These are phyloP conservation scores for Komagataella pseudopastoris DNA, from an alignment of 805 yeast species.

Conservation along the genomic window DNA sequence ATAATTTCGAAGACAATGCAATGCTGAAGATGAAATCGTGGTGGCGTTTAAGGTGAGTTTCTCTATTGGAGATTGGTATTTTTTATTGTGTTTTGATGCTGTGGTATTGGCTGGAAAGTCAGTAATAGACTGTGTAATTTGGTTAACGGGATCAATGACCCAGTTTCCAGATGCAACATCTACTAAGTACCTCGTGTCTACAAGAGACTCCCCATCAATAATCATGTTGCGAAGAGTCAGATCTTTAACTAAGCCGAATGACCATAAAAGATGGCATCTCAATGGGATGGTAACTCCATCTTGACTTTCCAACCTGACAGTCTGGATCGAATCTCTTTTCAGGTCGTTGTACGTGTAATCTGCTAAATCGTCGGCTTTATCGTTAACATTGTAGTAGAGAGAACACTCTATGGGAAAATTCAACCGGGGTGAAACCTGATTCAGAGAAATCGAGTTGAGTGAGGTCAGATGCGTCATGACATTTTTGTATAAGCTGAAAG, in stretches of 20 bases:
- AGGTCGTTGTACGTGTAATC: not conserved
- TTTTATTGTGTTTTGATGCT: constrained; percentile 3
- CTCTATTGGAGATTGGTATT: constrained; percentile 7
- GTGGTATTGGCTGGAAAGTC: not conserved
- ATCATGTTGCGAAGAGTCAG: constrained; percentile 31
- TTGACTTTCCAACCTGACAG: constrained; percentile 15
- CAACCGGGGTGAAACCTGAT: constrained; percentile 38
- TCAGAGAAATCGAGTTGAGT: constrained; percentile 9
- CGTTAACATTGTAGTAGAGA: constrained; percentile 11
- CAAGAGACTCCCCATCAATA: constrained; percentile 27
- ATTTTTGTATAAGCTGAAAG: not conserved
- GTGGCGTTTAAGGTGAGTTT: constrained; percentile 3
- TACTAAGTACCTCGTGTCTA: constrained; percentile 8
- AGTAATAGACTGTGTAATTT: not conserved
- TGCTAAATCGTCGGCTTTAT: constrained; percentile 1
- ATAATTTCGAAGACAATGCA: constrained; percentile 18
- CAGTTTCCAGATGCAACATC: not conserved
- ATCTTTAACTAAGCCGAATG: constrained; percentile 30
- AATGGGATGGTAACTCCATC: constrained; percentile 40
- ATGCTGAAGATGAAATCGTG: constrained; percentile 1
- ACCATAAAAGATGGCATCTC: constrained; percentile 29
- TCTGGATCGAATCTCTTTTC: not conserved
- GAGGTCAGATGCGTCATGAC: not conserved
- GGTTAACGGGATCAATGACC: constrained; percentile 5
- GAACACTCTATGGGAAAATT: constrained; percentile 20